phyloP scores from a whole-genome alignment of 768 basidiomycete species.

The Boletales sp. region DNA sequence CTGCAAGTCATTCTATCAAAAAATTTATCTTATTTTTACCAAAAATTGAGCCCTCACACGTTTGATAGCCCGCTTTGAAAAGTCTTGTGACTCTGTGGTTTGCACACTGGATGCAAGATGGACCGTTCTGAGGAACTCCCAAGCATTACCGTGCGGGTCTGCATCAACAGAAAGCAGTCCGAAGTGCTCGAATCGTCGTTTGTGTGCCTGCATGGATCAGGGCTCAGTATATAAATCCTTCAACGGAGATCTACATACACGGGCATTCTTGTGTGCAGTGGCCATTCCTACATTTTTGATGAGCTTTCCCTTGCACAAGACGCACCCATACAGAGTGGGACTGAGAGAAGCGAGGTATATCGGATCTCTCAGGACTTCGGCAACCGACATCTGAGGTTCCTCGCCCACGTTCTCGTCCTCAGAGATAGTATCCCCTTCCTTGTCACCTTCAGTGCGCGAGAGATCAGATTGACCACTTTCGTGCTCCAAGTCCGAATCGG shows the following conservation, averaged over 20 bases:
- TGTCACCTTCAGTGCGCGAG: constrained; percentile 20
- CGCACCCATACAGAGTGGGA: constrained; percentile 55
- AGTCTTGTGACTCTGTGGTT: constrained; percentile 11
- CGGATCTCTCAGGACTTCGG: constrained; percentile 60
- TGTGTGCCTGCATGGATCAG: constrained; percentile 50
- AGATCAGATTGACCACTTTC: constrained; percentile 30
- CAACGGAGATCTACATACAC: constrained; percentile 45
- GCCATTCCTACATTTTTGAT: constrained; percentile 59
- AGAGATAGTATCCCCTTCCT: constrained; percentile 26
- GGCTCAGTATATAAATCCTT: neutral
- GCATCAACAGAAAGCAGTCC: constrained; percentile 36
- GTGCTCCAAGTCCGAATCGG: constrained; percentile 46
- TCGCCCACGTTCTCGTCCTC: constrained; percentile 26
- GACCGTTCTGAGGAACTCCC: constrained; percentile 34
- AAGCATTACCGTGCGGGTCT: constrained; percentile 46
- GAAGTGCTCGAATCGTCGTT: constrained; percentile 55
- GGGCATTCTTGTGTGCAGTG: constrained; percentile 55
- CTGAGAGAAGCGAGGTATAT: constrained; percentile 57
- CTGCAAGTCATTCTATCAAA: constrained; percentile 27
- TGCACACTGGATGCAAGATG: constrained; percentile 1
- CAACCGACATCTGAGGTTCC: constrained; percentile 47
- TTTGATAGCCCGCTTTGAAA: constrained; percentile 62
- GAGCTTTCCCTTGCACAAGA: constrained; percentile 69
- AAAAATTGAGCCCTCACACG: constrained; percentile 40
- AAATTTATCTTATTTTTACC: neutral